These are phyloP conservation scores for Trichosporon ovoides DNA, from an alignment of 1,284 basidiomycete genomes.

Conservation along the genomic window DNA sequence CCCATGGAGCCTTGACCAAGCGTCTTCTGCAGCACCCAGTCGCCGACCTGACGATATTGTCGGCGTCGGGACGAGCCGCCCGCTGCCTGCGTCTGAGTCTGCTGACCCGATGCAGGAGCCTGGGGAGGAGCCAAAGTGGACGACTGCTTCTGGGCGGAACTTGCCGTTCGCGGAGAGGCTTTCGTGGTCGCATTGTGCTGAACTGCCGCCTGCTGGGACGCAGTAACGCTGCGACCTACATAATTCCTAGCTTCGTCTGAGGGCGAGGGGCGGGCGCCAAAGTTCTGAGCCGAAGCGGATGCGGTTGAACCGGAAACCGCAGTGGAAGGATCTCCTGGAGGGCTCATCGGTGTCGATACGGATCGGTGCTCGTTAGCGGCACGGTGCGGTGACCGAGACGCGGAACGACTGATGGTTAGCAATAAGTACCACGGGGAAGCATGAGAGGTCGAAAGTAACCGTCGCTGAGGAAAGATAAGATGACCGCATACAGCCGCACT, in stretches of 20 bases:
- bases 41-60: constrained; percentile 58
- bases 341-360: constrained; percentile 19
- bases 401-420: constrained; percentile 27
- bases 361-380: constrained; percentile 20
- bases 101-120: not conserved
- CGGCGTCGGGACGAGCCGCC: constrained; percentile 14
- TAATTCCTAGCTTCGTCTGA: constrained; percentile 30
- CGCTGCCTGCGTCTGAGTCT: not conserved
- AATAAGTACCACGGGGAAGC: not conserved
- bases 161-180: not conserved
- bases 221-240: constrained; percentile 15
- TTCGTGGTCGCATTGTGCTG: constrained; percentile 4
- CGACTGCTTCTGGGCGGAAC: constrained; percentile 6
- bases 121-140: not conserved
- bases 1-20: constrained; percentile 98
- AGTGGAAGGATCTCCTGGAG: constrained; percentile 4
- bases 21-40: constrained; percentile 95
- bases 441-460: no score
- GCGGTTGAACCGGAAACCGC: constrained; percentile 11
- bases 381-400: constrained; percentile 40
- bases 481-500: not conserved
- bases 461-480: no score
- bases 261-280: constrained; percentile 21
- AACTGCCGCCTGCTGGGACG: constrained; percentile 3
- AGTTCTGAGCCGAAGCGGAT: constrained; percentile 17